Percentiles rank a stretch among this genome's conserved stretches.
Evolutionary conservation across 1,284 basidiomycete genomes (phyloP).

Genomic region (Heterobasidion annosum): DNA sequence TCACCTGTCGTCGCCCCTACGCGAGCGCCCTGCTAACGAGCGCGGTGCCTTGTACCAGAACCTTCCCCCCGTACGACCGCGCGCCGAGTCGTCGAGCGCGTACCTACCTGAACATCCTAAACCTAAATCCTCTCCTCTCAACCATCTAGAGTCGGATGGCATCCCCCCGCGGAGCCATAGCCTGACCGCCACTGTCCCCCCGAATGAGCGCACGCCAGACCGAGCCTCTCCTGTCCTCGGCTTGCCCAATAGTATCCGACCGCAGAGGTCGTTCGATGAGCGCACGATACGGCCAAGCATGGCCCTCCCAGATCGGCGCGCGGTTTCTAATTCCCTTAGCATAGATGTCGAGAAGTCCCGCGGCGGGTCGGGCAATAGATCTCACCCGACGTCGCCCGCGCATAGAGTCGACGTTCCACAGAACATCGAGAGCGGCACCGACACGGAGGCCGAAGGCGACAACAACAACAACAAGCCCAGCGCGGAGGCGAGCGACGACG

Average conservation of each 20-base stretch:
- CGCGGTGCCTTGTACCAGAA: background rate
- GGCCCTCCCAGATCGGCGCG: background rate
- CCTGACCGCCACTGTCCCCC: conserved; percentile 2
- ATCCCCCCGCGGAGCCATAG: conserved; percentile 14
- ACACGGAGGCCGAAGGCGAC: conserved; percentile 51
- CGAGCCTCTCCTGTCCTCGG: background rate
- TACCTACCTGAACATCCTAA: background rate
- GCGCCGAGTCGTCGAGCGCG: conserved; percentile 1
- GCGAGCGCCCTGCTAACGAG: background rate
- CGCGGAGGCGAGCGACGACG: conserved; percentile 12
- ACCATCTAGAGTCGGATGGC: conserved; percentile 7
- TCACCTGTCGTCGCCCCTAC: background rate
- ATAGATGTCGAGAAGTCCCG: conserved; percentile 13
- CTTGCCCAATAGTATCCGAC: conserved; percentile 5
- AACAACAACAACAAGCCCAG: conserved; percentile 16
- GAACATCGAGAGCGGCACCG: conserved; percentile 64
- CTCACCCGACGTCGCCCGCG: conserved; percentile 43
- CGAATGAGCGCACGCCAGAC: background rate
- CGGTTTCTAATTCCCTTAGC: conserved; percentile 4
- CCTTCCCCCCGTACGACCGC: background rate
- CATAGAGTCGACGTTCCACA: conserved; percentile 61
- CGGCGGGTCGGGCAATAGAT: conserved; percentile 15
- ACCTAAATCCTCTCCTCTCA: background rate
- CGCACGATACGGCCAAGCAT: conserved; percentile 4
- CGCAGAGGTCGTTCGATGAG: conserved; percentile 17